Evolutionary conservation across 306 rosid species (phyloP), one percentile per base, ranked within the genome.

Genomic region (Lathyrus oleraceus): DNA sequence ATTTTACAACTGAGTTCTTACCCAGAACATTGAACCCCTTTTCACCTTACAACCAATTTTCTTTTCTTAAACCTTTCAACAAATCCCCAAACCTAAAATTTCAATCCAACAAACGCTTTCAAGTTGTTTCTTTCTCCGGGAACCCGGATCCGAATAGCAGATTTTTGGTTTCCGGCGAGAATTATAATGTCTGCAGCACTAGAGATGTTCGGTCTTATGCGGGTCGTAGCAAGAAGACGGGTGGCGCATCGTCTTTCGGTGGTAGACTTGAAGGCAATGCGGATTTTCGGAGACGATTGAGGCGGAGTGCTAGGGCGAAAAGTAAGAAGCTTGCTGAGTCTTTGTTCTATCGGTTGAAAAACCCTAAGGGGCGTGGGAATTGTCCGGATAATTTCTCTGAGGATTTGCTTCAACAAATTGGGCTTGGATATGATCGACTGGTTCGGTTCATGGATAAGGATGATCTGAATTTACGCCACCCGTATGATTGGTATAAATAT

Each of bases 391-490:
- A 94, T 78, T 87, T 88, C 76, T 77, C 95, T 10, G 97, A 94
- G 67, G 88, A 85, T 6, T 88, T 87, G 86, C 94, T 94, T 23
- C 90, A 90, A 64, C 82, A 84, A 54, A 90, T 94, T 16, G 96
- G 96, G 43, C 90, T 88, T 1, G 96, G 96, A 1, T 94, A 90
- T 72, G 96, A 90, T 76, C 82, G 98, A 39, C 74, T 85, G 85
- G 98, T 94, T 19, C 85, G 84, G 54, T 90, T 94, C 73, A 94
- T 94, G 96, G 88, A 84, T 23, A 94, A 90, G 80, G 92, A 90
- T 79, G 97, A 94, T 76, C 97, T 96, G 13, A 90, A 87, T 73
- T 36, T 90, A 53, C 89, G 89, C n/a, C 87, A 88, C 83, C 96
- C 95, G 0, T 14, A 85, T 51, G 97, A 94, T 65, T 90, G 97